Percentiles rank a stretch among this genome's conserved stretches.
These are phyloP conservation scores for Apodospora peruviana DNA, from an alignment of 495 filamentous ascomycete genomes.

Conservation along the genomic window DNA sequence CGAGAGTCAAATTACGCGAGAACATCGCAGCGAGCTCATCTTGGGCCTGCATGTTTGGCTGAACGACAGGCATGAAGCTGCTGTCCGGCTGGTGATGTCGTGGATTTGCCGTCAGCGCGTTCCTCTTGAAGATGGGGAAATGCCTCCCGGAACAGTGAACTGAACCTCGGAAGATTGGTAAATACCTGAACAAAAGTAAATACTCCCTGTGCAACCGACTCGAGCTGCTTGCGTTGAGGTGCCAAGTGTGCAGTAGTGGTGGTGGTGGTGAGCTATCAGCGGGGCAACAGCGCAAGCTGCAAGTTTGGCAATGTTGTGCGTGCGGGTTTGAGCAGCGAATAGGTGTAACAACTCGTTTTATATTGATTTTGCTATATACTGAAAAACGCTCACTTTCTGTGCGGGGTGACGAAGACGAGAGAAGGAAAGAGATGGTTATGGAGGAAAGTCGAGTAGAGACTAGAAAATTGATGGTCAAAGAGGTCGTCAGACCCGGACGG, in stretches of 20 bases:
- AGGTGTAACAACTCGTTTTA: conserved; percentile 37
- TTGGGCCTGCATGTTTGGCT: conserved; percentile 44
- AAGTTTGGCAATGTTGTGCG: conserved; percentile 11
- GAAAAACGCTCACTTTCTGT: conserved; percentile 14
- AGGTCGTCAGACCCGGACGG: no score
- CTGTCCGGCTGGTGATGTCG: conserved; percentile 3
- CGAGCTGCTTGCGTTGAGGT: no score
- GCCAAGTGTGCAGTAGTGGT: no score
- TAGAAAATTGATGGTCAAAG: conserved; percentile 7
- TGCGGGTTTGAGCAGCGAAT: conserved; percentile 22
- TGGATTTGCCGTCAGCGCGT: conserved; percentile 6
- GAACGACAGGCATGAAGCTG: conserved; percentile 28
- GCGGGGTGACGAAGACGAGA: background rate
- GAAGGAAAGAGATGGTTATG: conserved; percentile 5
- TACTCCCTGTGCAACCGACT: no score
- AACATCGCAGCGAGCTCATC: conserved; percentile 68
- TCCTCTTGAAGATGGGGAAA: background rate
- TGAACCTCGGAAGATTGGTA: no score
- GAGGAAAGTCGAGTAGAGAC: conserved; percentile 3
- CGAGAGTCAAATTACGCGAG: conserved; percentile 56
- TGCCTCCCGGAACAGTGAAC: no score
- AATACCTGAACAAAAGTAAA: no score
- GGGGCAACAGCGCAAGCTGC: conserved; percentile 1
- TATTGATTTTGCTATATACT: conserved; percentile 53
- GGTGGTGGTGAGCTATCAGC: conserved; percentile 20